These are phyloP conservation scores for Gigaspora rosea DNA, from an alignment of 192 early-diverging fungal species.

Conservation along the genomic window DNA sequence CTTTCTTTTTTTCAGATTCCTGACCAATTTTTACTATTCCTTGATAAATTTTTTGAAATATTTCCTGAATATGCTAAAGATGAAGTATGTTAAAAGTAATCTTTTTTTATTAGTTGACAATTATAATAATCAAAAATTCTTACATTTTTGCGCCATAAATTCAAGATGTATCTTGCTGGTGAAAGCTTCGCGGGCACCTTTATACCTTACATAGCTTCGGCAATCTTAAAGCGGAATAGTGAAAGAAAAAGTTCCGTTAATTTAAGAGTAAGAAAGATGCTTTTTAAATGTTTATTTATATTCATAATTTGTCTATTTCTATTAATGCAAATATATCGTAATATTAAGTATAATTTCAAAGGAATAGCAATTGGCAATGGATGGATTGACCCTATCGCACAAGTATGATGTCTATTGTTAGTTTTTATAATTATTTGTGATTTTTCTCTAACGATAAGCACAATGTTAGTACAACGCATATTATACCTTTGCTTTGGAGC, in stretches of 20 bases:
- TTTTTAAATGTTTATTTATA: not conserved
- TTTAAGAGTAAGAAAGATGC: not conserved
- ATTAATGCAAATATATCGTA: not conserved
- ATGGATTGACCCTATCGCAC: conserved; percentile 62
- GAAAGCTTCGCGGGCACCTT: conserved; percentile 67
- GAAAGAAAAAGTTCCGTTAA: conserved; percentile 25
- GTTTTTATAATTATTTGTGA: no score
- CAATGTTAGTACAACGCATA: conserved; percentile 48
- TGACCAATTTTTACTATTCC: conserved; percentile 47
- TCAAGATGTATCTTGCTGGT: conserved; percentile 61
- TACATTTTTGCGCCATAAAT: not conserved
- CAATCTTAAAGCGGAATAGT: conserved; percentile 41
- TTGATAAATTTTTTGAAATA: conserved; percentile 49
- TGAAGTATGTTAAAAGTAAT: conserved; percentile 39
- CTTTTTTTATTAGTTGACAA: not conserved
- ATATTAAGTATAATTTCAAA: conserved; percentile 50
- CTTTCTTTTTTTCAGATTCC: conserved; percentile 43
- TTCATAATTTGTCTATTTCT: not conserved
- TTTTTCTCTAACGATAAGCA: not conserved
- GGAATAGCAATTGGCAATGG: conserved; percentile 68
- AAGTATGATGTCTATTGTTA: conserved; percentile 40
- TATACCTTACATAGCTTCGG: conserved; percentile 58
- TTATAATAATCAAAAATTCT: not conserved
- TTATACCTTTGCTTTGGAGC: conserved; percentile 38
- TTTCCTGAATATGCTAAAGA: conserved; percentile 52